phyloP scores from a whole-genome alignment of 139 green algal genomes.

The Choricystis sp. region DNA sequence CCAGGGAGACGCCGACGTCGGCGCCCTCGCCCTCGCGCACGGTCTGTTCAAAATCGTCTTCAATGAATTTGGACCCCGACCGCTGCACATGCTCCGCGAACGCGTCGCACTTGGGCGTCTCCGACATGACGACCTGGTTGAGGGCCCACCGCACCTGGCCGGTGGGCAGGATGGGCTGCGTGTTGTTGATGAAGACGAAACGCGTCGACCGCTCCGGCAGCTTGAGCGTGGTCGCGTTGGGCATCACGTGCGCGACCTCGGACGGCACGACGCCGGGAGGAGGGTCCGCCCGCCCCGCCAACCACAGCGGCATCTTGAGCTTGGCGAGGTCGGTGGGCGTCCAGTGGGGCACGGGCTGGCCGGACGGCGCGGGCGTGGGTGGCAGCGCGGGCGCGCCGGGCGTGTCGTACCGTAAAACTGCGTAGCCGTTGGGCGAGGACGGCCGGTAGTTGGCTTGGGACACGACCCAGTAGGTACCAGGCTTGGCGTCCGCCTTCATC shows the following conservation, averaged over 20 bases:
- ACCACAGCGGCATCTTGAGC: background rate
- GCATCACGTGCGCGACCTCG: background rate
- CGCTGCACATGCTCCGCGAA: constrained; percentile 5
- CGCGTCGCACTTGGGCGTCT: constrained; percentile 16
- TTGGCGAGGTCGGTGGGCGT: background rate
- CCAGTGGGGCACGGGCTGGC: constrained; percentile 1
- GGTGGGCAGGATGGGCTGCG: constrained; percentile 22
- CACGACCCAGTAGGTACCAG: constrained; percentile 32
- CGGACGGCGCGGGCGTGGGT: constrained; percentile 3
- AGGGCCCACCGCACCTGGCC: constrained; percentile 28
- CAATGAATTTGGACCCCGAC: background rate
- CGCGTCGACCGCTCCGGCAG: background rate
- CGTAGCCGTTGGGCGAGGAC: constrained; percentile 21
- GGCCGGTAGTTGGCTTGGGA: constrained; percentile 19
- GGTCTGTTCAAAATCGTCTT: background rate
- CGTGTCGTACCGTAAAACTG: constrained; percentile 19
- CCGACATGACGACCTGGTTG: constrained; percentile 21
- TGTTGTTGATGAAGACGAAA: constrained; percentile 14
- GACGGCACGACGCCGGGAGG: background rate
- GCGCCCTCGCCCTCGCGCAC: no score
- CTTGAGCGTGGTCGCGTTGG: background rate
- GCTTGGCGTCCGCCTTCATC: constrained; percentile 17
- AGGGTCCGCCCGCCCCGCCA: background rate
- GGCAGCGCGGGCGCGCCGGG: constrained; percentile 8
- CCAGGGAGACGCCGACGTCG: background rate